Percentiles rank a stretch among this genome's conserved stretches.
phyloP scores from a whole-genome alignment of 2,329 filamentous ascomycete species.

The Botrytis cinerea region DNA sequence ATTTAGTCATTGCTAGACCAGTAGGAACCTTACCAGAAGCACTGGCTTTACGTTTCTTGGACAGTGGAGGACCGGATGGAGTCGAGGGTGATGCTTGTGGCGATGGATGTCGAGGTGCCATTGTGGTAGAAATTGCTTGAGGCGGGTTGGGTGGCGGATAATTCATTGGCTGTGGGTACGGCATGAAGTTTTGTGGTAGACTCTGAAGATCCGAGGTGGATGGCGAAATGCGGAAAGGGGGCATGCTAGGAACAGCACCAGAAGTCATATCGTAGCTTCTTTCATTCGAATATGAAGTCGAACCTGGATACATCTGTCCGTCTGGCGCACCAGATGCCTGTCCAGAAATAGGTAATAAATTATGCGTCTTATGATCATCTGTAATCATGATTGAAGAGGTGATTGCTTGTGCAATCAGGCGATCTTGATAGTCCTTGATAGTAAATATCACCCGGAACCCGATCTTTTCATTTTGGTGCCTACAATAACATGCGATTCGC shows the following conservation, averaged over 20 bases:
- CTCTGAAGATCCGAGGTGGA: slow-evolving; percentile 65
- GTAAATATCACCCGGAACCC: slow-evolving; percentile 95
- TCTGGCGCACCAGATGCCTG: slow-evolving; percentile 40
- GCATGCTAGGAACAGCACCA: slow-evolving; percentile 40
- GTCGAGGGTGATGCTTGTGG: slow-evolving; percentile 69
- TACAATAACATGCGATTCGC: slow-evolving; percentile 96
- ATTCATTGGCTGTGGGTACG: slow-evolving; percentile 35
- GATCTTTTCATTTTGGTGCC: slow-evolving; percentile 90
- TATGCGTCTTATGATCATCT: slow-evolving; percentile 92
- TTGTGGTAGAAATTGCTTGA: slow-evolving; percentile 47
- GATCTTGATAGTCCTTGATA: slow-evolving; percentile 76
- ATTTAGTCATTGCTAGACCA: slow-evolving; percentile 77
- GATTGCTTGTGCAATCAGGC: slow-evolving; percentile 79
- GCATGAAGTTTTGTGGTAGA: slow-evolving; percentile 53
- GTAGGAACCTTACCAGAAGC: slow-evolving; percentile 68
- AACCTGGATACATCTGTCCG: slow-evolving; percentile 45
- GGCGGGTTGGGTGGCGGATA: slow-evolving; percentile 43
- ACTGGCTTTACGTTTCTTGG: slow-evolving; percentile 83
- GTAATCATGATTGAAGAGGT: slow-evolving; percentile 94
- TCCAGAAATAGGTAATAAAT: slow-evolving; percentile 44
- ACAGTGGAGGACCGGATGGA: slow-evolving; percentile 64
- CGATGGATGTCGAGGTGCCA: slow-evolving; percentile 65
- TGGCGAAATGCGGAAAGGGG: slow-evolving; percentile 57
- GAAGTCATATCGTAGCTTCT: slow-evolving; percentile 35
- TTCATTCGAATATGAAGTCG: slow-evolving; percentile 46